Percentiles rank a stretch among this genome's conserved stretches.
Conservation (phyloP, 176 grass and related monocot species). For the Melocanna baccifera region DNA sequence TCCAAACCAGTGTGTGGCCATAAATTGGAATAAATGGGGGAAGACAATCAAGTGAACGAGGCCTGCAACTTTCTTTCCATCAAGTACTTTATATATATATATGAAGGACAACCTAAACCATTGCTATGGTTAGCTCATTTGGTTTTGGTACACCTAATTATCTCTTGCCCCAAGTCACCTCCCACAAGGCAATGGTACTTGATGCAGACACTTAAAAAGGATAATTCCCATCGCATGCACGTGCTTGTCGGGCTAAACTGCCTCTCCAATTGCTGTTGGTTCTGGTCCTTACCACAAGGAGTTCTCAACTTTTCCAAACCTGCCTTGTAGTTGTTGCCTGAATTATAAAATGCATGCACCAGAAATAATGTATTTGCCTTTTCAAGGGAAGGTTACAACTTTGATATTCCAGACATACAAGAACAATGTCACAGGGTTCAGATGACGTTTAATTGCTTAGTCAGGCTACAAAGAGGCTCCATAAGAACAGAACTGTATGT, state of each 20-base stretch:
- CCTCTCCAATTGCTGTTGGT: background rate
- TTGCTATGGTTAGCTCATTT: background rate
- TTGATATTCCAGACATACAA: background rate
- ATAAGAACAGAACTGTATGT: background rate
- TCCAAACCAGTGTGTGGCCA: background rate
- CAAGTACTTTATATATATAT: background rate
- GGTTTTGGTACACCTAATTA: constrained; percentile 23
- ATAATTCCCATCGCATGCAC: background rate
- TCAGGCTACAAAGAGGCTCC: background rate
- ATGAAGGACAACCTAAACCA: constrained; percentile 17
- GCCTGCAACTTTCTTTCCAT: constrained; percentile 11
- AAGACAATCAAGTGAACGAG: background rate
- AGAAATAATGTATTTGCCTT: background rate
- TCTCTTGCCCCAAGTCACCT: background rate
- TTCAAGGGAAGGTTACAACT: background rate
- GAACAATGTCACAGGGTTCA: background rate
- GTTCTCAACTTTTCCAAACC: constrained; percentile 14
- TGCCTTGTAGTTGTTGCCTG: background rate
- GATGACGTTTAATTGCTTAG: background rate
- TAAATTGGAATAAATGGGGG: background rate
- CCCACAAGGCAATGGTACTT: background rate
- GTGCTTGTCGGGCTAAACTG: background rate
- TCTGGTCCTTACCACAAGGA: background rate
- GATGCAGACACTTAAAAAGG: background rate
- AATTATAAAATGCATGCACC: background rate